Evolutionary conservation across 1,284 basidiomycete genomes (phyloP), one percentile per base, ranked within the genome.

Genomic region (Apiotrichum gamsii): DNA sequence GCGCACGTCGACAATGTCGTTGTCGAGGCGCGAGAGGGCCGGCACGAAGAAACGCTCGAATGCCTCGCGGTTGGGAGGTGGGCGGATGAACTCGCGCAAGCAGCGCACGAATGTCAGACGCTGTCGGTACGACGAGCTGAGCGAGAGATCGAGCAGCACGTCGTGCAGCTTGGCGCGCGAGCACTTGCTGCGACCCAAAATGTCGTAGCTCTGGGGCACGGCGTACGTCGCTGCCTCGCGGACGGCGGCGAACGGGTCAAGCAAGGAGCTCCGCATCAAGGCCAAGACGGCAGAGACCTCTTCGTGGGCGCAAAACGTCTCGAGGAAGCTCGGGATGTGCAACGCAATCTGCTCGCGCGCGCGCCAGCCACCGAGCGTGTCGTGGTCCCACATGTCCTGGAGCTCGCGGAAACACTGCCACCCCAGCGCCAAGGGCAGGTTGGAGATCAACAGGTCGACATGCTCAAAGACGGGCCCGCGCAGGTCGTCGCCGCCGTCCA

Each of bases 1-100:
- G 34, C 90, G 80, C 38, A 97, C 90, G 59, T 91, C 90, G 40
- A 89, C 76, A 20, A 96, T 67, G 64, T 94, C 89, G 30, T 74
- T 62, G 14, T 80, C 80, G 39, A 95, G 76, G 39, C 67, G 63
- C 25, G 75, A 71, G 11, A 95, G 70, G 14, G 77, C 72, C 39
- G 76, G 70, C 67, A 89, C 79, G 53, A 85, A 79, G 36, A 76
- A 72, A 47, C 80, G 76, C 62, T 84, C 81, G 49, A 80, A 73
- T 29, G 75, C 67, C 16, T 57, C 62, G 49, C 60, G 63, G 59
- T 62, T 71, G 19, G 61, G 65, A 21, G 75, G 64, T 14, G 77
- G 72, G 30, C 75, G 72, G 46, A 80, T 71, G 45, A 89, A 75
- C 39, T 80, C 78, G 66, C 85, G 80, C 47, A 83, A 77, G 68